phyloP scores from a whole-genome alignment of 371 early-diverging fungal genomes.

The Thermomucor indicae-seudaticae region DNA sequence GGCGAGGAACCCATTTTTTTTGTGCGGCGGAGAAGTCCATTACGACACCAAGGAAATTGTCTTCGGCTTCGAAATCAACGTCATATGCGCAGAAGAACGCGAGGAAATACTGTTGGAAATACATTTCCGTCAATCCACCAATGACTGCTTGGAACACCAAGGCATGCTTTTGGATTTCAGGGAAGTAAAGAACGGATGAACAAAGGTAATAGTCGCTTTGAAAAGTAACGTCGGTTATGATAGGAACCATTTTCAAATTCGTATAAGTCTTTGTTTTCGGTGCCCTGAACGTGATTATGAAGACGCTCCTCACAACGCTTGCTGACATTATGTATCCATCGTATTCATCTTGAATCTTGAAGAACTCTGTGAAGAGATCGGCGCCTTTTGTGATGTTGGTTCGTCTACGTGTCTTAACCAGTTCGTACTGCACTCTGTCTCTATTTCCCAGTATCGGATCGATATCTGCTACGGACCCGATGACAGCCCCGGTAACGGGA shows the following conservation, averaged over 20 bases:
- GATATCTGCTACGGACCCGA: neutral
- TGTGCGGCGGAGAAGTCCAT: neutral
- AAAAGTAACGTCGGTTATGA: constrained; percentile 4
- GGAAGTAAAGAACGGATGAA: neutral
- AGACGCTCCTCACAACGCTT: neutral
- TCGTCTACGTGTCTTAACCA: neutral
- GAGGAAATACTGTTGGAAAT: constrained; percentile 2
- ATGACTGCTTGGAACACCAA: constrained; percentile 7
- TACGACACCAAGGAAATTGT: neutral
- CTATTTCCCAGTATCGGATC: neutral
- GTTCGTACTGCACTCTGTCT: neutral
- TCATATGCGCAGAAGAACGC: neutral
- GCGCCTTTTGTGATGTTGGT: neutral
- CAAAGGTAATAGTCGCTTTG: constrained; percentile 3
- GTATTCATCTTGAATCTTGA: neutral
- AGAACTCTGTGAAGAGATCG: neutral
- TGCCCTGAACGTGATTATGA: neutral
- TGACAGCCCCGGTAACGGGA: neutral
- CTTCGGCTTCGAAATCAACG: neutral
- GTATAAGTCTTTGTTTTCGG: neutral
- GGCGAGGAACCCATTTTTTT: neutral
- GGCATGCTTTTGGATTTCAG: neutral
- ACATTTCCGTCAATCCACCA: neutral
- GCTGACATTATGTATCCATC: neutral
- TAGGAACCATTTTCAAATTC: neutral